Evolutionary conservation across 805 yeast genomes (phyloP), one percentile per base, ranked within the genome.

Genomic region (Sugiyamaella floridensis): DNA sequence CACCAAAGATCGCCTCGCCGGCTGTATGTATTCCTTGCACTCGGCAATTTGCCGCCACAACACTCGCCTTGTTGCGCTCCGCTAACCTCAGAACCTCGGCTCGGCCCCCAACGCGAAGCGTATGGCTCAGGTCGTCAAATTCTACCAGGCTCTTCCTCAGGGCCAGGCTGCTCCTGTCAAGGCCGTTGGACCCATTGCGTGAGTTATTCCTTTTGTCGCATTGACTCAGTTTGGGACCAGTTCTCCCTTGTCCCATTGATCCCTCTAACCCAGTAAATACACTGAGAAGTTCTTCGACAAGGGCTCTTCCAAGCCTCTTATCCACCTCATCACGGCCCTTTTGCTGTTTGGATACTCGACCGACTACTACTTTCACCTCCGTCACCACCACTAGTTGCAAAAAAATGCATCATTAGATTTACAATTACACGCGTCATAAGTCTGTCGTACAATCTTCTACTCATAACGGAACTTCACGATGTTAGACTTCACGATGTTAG

Each of bases 1-100:
- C 99, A 65, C 99, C 99, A 72, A 92, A 92, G 92, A 84, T 92
- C 69, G 97, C 97, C 53, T 89, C 97, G 58, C 93, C 96, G 46
- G 80, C 84, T 74, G 92, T 85, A 80, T 65, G 90, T 78, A 19
- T 2, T 26, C 2, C 1, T 3, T 8, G 15, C 4, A 2, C 43
- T 10, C 8, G 43, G 12, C 10, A 2, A 10, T 40, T 2, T 40
- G 14, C n/a, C 19, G 43, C 19, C 19, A 16, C 1, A n/a, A 14
- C 19, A 8, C 19, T 40, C 16, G n/a, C 43, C 15, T 16, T 40
- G 15, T 12, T 8, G 28, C 34, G 28, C 34, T 16, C 34, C 46
- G 16, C 34, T 29, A 37, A 18, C 12, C 12, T 8, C 70, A 83
- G 85, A 90, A 89, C 85, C 78, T 93, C 62, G 96, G 96, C 55